phyloP scores from a whole-genome alignment of 2,329 filamentous ascomycete species.

The Penicillium polonicum region DNA sequence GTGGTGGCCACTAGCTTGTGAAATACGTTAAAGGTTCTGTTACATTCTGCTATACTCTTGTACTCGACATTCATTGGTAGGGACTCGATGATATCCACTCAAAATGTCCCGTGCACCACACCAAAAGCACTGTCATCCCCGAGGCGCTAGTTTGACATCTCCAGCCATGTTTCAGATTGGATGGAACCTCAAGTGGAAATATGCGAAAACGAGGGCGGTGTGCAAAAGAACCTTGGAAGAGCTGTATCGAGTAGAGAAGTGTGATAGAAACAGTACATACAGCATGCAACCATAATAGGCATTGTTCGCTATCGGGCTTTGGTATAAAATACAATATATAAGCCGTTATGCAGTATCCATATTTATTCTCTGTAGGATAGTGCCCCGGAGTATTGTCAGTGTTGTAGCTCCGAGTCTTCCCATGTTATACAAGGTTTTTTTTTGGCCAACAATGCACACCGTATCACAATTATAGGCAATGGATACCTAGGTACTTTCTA shows the following conservation, averaged over 20 bases:
- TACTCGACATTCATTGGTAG: not conserved
- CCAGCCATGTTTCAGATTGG: conserved; percentile 25
- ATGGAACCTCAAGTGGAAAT: conserved; percentile 2
- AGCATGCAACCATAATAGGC: not conserved
- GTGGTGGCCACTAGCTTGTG: no score
- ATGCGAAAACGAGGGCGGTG: not conserved
- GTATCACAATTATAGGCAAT: conserved; percentile 8
- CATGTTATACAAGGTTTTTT: conserved; percentile 1
- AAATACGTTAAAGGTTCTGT: not conserved
- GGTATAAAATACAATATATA: not conserved
- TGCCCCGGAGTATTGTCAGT: not conserved
- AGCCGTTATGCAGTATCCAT: not conserved
- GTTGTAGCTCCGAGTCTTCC: conserved; percentile 4
- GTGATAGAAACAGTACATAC: not conserved
- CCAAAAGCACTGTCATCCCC: conserved; percentile 12
- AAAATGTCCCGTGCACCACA: not conserved
- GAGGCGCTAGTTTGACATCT: conserved; percentile 20
- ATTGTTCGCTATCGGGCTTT: not conserved
- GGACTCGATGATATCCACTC: not conserved
- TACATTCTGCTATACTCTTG: not conserved
- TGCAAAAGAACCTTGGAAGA: not conserved
- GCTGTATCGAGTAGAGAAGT: not conserved
- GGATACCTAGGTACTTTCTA: not conserved
- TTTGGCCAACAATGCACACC: not conserved
- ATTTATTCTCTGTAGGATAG: not conserved